Evolutionary conservation across 768 basidiomycete species (phyloP).

Genomic region (Pleurotus tuber-regium): DNA sequence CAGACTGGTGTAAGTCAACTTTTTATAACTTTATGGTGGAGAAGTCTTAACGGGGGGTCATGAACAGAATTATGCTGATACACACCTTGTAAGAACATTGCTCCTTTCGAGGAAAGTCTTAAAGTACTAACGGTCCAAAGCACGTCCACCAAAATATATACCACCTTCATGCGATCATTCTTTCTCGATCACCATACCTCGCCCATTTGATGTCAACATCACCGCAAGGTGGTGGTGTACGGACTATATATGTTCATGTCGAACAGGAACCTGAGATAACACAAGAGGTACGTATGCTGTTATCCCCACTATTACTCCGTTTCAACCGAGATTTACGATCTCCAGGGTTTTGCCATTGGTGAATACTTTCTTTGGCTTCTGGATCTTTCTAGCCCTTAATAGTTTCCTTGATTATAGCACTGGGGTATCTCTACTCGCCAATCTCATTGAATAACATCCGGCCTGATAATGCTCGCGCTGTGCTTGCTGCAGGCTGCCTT

Average conservation of each 20-base stretch:
- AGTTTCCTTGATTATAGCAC: conserved; percentile 40
- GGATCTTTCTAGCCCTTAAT: conserved; percentile 15
- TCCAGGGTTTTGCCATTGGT: conserved; percentile 78
- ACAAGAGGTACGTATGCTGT: conserved; percentile 60
- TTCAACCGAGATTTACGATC: conserved; percentile 11
- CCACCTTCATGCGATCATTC: conserved; percentile 79
- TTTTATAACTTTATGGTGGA: conserved; percentile 11
- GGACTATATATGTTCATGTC: conserved; percentile 71
- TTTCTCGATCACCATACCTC: conserved; percentile 85
- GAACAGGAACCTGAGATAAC: conserved; percentile 82
- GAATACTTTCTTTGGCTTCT: conserved; percentile 15
- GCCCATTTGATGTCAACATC: conserved; percentile 86
- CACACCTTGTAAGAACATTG: conserved; percentile 57
- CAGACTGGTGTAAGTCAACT: conserved; percentile 68
- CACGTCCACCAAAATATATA: conserved; percentile 75
- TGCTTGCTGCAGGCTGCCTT: conserved; percentile 81
- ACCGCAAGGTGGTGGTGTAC: conserved; percentile 61
- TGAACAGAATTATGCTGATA: conserved; percentile 77
- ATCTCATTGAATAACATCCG: conserved; percentile 65
- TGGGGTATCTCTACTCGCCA: conserved; percentile 80
- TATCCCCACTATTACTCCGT: not conserved
- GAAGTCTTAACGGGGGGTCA: conserved; percentile 11
- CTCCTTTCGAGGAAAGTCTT: conserved; percentile 8
- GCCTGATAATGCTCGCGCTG: conserved; percentile 78
- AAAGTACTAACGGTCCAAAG: too few relatives aligned